These are phyloP conservation scores for Striga hermonthica DNA, from an alignment of 305 asterid species.

Conservation along the genomic window DNA sequence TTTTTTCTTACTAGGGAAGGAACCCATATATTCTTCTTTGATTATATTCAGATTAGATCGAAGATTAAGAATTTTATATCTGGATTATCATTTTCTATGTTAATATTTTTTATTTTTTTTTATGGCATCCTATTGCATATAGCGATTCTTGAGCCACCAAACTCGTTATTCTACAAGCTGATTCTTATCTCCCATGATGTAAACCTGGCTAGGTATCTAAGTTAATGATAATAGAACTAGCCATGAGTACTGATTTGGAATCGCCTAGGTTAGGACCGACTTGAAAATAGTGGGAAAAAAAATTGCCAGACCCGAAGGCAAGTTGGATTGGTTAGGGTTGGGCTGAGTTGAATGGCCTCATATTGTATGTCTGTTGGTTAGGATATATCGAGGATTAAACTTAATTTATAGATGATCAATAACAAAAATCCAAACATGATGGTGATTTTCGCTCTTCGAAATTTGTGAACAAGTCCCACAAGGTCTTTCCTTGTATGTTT, in stretches of 20 bases:
- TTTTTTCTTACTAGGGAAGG: no score
- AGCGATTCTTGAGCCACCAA: background rate
- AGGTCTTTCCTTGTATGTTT: background rate
- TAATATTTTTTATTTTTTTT: background rate
- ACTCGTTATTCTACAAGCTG: no score
- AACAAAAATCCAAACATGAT: background rate
- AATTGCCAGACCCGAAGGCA: background rate
- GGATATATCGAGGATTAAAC: background rate
- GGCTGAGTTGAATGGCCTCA: background rate
- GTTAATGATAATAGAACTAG: background rate
- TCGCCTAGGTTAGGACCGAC: background rate
- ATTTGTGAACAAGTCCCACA: background rate
- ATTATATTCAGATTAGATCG: background rate
- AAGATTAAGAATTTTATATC: background rate
- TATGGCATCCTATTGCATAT: background rate
- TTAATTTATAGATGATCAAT: background rate
- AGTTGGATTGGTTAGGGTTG: background rate
- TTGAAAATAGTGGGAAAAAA: background rate
- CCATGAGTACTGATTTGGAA: background rate
- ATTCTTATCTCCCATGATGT: no score
- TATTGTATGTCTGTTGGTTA: background rate
- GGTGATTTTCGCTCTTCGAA: background rate
- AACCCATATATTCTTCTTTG: no score
- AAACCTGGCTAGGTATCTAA: background rate
- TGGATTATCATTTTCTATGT: background rate